Base-by-base conservation (phyloP, 441 rosid genomes). In the Erodium texanum region DNA sequence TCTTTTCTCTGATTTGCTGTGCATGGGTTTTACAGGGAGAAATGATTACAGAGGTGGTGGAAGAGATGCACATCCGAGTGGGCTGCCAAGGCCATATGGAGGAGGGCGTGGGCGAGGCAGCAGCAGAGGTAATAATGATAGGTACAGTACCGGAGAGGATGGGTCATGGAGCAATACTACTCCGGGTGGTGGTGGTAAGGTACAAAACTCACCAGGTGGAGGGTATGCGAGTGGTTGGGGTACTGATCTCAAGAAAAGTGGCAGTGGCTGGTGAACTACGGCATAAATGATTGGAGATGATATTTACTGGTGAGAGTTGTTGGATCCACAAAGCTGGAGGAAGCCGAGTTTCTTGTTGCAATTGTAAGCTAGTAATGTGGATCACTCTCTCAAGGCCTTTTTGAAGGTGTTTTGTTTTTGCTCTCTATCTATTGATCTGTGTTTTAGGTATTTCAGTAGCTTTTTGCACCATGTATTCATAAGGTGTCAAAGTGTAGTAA, bases 71-170 rank as follows among this genome's bases (percentile, higher is more conserved):
- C 92, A 54, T 54, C 61, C 61, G 61, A 54, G 61, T 54, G 61
- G 61, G 61, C 11, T 54, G 61, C 61, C 61, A 54, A 54, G 61
- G 61, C 61, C 61, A 19, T 54, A 80, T 66, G 61, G 22, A 45
- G 78, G 89, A 16, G 88, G 92, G 10, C 80, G 87, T 59, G 89
- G 92, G 23, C 83, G 96, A 11, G 89, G 92, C 70, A 78, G 85
- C 4, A 68, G 76, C 41, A 36, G 41, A 36, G 41, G 41, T 7
- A 36, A 36, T 5, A 36, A 36, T 59, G 76, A 66, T 70, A 58
- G 68, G 76, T 89, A 83, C 65, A 87, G 78, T 77, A 77, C 90
- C 7, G 61, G 61, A 19, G 61, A 54, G 9, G 61, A 54, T 29
- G 84, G 87, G 11, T 1, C 61, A 54, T 89, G 92, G 96, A 54